Percentiles rank a stretch among this genome's conserved stretches.
These are phyloP conservation scores for Solanum stenotomum DNA, from an alignment of 257 asterid genomes.

Conservation along the genomic window DNA sequence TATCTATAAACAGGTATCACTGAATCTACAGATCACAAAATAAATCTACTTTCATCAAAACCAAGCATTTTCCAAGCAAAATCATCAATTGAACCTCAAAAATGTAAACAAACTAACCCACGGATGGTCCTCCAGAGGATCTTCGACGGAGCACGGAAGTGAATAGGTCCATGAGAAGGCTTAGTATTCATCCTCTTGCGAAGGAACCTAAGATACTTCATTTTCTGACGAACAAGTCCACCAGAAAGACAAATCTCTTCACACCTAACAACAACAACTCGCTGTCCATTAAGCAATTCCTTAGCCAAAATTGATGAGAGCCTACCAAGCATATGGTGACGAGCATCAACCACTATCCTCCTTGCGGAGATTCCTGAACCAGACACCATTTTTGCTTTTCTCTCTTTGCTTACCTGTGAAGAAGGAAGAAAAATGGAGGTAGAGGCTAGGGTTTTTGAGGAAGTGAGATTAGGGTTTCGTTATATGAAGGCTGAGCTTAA, in stretches of 20 bases:
- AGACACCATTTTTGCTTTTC: slow-evolving; percentile 20
- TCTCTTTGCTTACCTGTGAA: not conserved
- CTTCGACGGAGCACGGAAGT: slow-evolving; percentile 43
- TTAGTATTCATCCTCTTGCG: slow-evolving; percentile 44
- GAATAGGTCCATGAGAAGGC: slow-evolving; percentile 50
- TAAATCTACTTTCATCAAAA: not conserved
- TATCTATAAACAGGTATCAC: not conserved
- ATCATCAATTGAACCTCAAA: not conserved
- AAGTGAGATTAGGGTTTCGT: not conserved
- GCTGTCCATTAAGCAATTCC: slow-evolving; percentile 39
- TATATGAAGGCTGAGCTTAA: not conserved
- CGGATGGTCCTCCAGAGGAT: slow-evolving; percentile 49
- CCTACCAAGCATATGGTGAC: slow-evolving; percentile 46
- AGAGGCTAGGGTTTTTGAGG: not conserved
- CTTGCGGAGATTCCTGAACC: slow-evolving; percentile 38
- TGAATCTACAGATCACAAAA: not conserved
- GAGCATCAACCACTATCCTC: slow-evolving; percentile 37
- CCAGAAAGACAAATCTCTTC: slow-evolving; percentile 46
- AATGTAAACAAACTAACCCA: slow-evolving; percentile 13
- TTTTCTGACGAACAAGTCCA: slow-evolving; percentile 42
- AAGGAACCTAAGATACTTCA: slow-evolving; percentile 41
- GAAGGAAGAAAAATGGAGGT: not conserved
- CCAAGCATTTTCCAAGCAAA: not conserved
- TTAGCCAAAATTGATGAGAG: slow-evolving; percentile 33
- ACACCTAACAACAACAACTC: slow-evolving; percentile 36